Conservation (phyloP, 371 early-diverging fungal genomes). For the Lichtheimia ramosa region DNA sequence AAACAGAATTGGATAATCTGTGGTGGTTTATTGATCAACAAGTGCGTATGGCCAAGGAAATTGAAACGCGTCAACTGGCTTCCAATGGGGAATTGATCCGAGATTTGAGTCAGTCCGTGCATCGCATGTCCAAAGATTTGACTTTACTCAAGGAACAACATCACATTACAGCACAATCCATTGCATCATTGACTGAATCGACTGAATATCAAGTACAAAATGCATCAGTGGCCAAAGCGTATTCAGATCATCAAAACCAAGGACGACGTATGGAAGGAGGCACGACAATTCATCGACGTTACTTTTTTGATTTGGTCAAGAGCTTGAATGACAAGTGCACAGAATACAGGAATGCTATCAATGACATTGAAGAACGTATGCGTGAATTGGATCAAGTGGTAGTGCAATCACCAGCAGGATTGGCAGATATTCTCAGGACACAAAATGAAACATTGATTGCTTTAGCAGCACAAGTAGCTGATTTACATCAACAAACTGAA, state of each 20-base stretch:
- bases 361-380: slow-evolving; percentile 9
- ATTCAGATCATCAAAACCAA: slow-evolving; percentile 1
- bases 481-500: slow-evolving; percentile 49
- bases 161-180: not conserved
- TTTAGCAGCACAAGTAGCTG: slow-evolving; percentile 49
- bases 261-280: not conserved
- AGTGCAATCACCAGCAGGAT: not conserved
- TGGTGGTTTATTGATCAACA: slow-evolving; percentile 13
- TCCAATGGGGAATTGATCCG: slow-evolving; percentile 13
- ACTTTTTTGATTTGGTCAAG: slow-evolving; percentile 2
- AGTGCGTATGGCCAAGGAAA: slow-evolving; percentile 5
- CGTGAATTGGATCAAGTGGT: not conserved
- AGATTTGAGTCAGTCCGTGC: not conserved
- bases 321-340: not conserved
- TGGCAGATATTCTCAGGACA: slow-evolving; percentile 38
- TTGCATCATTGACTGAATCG: not conserved
- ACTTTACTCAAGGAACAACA: slow-evolving; percentile 8
- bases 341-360: slow-evolving; percentile 4
- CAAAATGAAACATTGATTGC: slow-evolving; percentile 58
- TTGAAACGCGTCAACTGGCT: slow-evolving; percentile 12
- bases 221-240: slow-evolving; percentile 6
- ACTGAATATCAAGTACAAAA: slow-evolving; percentile 14
- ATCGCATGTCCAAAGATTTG: slow-evolving; percentile 3
- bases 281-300: slow-evolving; percentile 1
- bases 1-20: slow-evolving; percentile 5